Base-by-base conservation (phyloP, 164 flowering plant genomes). In the Chloranthus sessilifolius region DNA sequence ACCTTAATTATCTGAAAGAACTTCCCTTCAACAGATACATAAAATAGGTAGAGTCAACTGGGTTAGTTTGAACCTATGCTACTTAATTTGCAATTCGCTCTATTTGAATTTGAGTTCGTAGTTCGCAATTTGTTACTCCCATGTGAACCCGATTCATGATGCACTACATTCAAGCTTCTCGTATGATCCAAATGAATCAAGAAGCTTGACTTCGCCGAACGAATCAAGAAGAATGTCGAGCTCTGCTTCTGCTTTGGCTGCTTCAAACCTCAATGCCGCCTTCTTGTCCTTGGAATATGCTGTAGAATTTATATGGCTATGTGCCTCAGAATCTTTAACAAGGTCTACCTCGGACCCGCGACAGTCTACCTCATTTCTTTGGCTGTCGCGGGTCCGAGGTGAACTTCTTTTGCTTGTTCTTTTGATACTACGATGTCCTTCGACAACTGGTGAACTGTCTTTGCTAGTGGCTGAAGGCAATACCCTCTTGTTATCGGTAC, bases 141-240 rank as follows among this genome's bases (percentile, higher is more conserved):
- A n/a, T n/a, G n/a, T n/a, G n/a, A n/a, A n/a, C n/a, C n/a, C n/a
- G n/a, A n/a, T n/a, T n/a, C n/a, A n/a, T n/a, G n/a, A n/a, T n/a
- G n/a, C 30, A 31, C 7, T 34, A 23, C 42, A n/a, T n/a, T n/a
- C 10, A 3, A 9, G 29, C 30, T 35, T 35, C 42, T 47, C 52
- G 8, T 21, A 47, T 5, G 34, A 37, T 44, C 34, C 66, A 10
- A 68, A 41, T 4, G 79, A 53, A 54, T 55, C 74, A 15, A 29
- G 39, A 27, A 60, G 8, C 34, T 68, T 61, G 7, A 67, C 60
- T 51, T 74, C 86, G 48, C 33, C 45, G 23, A 81, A 64, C 5
- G 94, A 81, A 46, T 74, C 65, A 2, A 88, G 86, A 56, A 88
- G 90, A 74, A 76, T 64, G 56, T 85, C 90, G 19, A 88, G 83